phyloP scores from a whole-genome alignment of 768 basidiomycete species.

The Trametes coccinea region DNA sequence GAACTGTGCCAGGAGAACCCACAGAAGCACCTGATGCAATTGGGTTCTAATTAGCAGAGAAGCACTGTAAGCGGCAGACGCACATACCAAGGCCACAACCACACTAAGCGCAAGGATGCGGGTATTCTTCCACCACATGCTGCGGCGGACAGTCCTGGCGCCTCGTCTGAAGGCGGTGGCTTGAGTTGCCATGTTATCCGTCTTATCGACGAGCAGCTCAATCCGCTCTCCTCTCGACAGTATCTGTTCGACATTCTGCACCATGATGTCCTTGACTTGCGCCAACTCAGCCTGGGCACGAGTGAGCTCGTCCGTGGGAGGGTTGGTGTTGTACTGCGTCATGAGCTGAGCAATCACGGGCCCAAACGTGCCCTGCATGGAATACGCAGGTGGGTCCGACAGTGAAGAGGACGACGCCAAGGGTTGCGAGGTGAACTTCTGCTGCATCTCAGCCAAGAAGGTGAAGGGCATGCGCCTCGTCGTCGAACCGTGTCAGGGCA shows the following conservation, averaged over 20 bases:
- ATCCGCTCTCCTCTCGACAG: constrained; percentile 93
- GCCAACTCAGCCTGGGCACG: constrained; percentile 88
- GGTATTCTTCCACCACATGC: constrained; percentile 90
- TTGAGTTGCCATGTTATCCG: constrained; percentile 92
- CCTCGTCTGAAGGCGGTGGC: constrained; percentile 92
- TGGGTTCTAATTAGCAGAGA: constrained; percentile 17
- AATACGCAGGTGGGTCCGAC: constrained; percentile 52
- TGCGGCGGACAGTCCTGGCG: constrained; percentile 75
- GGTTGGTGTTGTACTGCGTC: constrained; percentile 86
- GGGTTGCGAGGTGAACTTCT: constrained; percentile 67
- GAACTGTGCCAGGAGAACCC: constrained; percentile 84
- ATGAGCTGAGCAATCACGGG: constrained; percentile 72
- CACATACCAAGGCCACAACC: constrained; percentile 68
- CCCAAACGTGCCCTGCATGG: constrained; percentile 71
- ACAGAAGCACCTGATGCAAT: constrained; percentile 62
- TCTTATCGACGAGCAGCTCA: constrained; percentile 95
- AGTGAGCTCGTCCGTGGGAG: constrained; percentile 84
- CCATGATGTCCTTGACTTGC: constrained; percentile 96
- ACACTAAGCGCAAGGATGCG: constrained; percentile 67
- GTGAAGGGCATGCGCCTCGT: constrained; percentile 88
- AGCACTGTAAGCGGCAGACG: constrained; percentile 11
- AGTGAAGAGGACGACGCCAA: constrained; percentile 60
- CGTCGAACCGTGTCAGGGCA: too few species aligned
- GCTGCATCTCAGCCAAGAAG: constrained; percentile 85
- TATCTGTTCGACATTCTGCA: constrained; percentile 97